Conservation (phyloP, 2,329 filamentous ascomycete genomes). For the Lecanicillium sp. region DNA sequence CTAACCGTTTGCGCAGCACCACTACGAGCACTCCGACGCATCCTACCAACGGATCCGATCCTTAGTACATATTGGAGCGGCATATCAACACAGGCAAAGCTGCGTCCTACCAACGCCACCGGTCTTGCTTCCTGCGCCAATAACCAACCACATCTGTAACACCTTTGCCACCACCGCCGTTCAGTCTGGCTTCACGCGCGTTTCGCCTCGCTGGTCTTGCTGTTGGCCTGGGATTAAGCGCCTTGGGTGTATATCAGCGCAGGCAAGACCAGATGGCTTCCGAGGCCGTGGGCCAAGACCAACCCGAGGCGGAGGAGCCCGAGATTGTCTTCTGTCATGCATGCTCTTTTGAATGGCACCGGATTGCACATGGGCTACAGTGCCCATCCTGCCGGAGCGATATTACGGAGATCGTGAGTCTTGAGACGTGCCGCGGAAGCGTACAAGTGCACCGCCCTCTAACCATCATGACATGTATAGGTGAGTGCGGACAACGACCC, state of each 20-base stretch:
- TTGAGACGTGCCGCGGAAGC: too few species aligned
- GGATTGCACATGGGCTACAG: slow-evolving; percentile 57
- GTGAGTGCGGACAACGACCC: slow-evolving; percentile 56
- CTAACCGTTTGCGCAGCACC: too few species aligned
- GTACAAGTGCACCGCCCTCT: too few species aligned
- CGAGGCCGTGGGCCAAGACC: slow-evolving; percentile 25
- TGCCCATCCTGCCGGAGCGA: slow-evolving; percentile 78
- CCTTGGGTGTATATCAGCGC: slow-evolving; percentile 48
- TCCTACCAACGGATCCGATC: too few species aligned
- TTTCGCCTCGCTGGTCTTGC: slow-evolving; percentile 49
- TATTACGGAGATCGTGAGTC: slow-evolving; percentile 79
- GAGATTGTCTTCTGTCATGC: slow-evolving; percentile 83
- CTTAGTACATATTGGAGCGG: too few species aligned
- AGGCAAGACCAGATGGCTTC: slow-evolving; percentile 39
- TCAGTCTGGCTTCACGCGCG: slow-evolving; percentile 51
- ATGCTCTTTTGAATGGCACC: slow-evolving; percentile 77
- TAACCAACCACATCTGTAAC: background rate
- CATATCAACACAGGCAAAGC: background rate
- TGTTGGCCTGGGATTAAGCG: slow-evolving; percentile 53
- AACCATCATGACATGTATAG: too few species aligned
- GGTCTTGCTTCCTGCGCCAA: background rate
- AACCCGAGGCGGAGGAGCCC: slow-evolving; percentile 46
- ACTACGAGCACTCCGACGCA: too few species aligned
- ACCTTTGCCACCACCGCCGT: background rate
- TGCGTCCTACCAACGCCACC: background rate